phyloP scores from a whole-genome alignment of 371 early-diverging fungal species.

The Capniomyces stellatus region DNA sequence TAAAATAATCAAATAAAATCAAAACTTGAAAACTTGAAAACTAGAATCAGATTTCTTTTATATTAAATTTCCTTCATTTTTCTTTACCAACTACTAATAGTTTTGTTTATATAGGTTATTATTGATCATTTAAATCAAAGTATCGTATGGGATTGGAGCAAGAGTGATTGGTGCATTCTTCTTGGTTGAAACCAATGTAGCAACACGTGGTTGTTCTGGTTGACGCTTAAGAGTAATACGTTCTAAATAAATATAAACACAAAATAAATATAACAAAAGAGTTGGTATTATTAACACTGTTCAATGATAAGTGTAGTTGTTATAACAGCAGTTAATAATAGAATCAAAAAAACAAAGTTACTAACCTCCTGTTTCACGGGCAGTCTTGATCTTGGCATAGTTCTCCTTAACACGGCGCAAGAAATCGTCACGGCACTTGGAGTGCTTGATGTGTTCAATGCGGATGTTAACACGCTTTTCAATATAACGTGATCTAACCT shows the following conservation, averaged over 20 bases:
- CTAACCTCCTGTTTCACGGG: conserved; percentile 26
- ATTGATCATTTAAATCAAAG: conserved; percentile 3
- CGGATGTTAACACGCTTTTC: conserved; percentile 98
- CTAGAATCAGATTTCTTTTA: background rate
- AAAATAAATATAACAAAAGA: conserved; percentile 1
- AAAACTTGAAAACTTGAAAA: background rate
- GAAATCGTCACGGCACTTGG: conserved; percentile 98
- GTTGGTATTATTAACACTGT: background rate
- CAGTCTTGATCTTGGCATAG: conserved; percentile 65
- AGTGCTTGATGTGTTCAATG: conserved; percentile 99
- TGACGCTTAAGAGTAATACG: conserved; percentile 80
- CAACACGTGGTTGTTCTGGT: conserved; percentile 81
- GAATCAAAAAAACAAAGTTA: conserved; percentile 3
- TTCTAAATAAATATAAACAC: conserved; percentile 4
- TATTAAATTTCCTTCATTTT: background rate
- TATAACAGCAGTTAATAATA: conserved; percentile 2
- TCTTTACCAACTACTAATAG: too few species aligned
- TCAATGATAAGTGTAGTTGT: background rate
- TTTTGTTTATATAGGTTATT: background rate
- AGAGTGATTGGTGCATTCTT: conserved; percentile 84
- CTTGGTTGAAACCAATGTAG: conserved; percentile 73
- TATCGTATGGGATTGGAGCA: conserved; percentile 89
- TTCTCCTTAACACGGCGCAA: conserved; percentile 93
- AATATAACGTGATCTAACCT: conserved; percentile 91
- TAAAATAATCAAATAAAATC: too few species aligned